phyloP scores from a whole-genome alignment of 768 basidiomycete species.

The Mycena vitilis region DNA sequence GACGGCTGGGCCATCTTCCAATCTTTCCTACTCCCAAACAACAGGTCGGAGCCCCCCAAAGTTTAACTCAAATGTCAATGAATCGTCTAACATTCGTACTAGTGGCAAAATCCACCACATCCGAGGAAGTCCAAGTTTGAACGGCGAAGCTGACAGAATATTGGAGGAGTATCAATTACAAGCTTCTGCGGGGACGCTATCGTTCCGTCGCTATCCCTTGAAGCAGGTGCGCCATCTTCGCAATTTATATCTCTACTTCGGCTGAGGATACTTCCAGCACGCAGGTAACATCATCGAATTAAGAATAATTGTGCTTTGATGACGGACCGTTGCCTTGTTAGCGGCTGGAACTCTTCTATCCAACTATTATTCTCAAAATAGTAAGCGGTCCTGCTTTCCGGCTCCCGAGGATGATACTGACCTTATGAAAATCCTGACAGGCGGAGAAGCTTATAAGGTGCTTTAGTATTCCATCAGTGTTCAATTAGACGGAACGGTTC shows the following conservation, averaged over 20 bases:
- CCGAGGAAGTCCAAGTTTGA: not conserved
- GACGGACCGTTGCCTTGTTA: not conserved
- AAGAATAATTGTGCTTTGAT: too few relatives aligned
- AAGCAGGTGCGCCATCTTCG: not conserved
- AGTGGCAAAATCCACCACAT: slow-evolving; percentile 21
- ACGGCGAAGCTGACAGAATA: not conserved
- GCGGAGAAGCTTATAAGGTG: slow-evolving; percentile 18
- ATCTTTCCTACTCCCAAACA: not conserved
- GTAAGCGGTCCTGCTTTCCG: not conserved
- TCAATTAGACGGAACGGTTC: not conserved
- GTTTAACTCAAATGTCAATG: not conserved
- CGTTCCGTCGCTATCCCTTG: slow-evolving; percentile 12
- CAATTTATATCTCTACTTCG: not conserved
- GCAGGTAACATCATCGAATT: not conserved
- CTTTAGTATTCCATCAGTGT: not conserved
- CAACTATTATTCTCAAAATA: slow-evolving; percentile 24
- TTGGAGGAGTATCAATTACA: slow-evolving; percentile 11
- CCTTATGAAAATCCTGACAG: not conserved
- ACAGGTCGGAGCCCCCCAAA: not conserved
- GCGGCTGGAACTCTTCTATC: not conserved
- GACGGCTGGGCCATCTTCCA: not conserved
- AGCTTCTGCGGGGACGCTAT: slow-evolving; percentile 2
- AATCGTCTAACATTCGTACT: not conserved
- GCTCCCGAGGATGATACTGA: not conserved
- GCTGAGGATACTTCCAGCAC: slow-evolving; percentile 1